Evolutionary conservation across 345 rosid genomes (phyloP).

Genomic region (Psidium guajava): DNA sequence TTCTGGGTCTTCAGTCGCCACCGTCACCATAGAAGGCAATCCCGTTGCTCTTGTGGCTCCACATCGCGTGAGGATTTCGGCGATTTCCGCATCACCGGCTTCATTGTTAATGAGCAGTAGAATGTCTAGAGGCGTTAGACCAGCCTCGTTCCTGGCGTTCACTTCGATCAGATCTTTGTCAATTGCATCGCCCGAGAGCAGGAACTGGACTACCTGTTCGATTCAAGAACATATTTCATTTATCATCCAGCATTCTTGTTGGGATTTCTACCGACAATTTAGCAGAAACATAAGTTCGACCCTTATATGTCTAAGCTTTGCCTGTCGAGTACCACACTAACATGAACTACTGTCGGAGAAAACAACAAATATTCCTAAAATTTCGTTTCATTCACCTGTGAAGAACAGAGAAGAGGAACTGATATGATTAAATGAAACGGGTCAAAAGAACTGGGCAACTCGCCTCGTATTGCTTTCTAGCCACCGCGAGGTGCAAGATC

Average conservation of each 20-base stretch:
- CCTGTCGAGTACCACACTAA: neutral
- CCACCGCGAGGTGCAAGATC: conserved; percentile 17
- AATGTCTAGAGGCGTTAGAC: conserved; percentile 14
- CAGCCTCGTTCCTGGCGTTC: conserved; percentile 11
- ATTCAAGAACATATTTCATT: neutral
- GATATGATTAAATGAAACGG: neutral
- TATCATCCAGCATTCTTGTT: neutral
- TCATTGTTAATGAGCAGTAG: conserved; percentile 9
- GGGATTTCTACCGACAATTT: neutral
- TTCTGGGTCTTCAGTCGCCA: neutral
- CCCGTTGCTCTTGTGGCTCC: conserved; percentile 2
- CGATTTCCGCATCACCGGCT: conserved; percentile 15
- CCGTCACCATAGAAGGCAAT: neutral
- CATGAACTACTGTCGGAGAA: neutral
- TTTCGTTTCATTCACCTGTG: neutral
- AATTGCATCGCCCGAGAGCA: neutral
- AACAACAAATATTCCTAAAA: neutral
- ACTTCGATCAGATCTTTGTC: conserved; percentile 4
- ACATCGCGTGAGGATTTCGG: conserved; percentile 4
- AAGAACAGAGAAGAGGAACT: neutral
- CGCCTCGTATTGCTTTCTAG: conserved; percentile 23
- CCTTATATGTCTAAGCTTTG: neutral
- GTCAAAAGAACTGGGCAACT: neutral
- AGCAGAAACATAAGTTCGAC: neutral
- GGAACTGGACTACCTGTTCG: conserved; percentile 9